Conservation (phyloP, 2,329 filamentous ascomycete species). For the Purpureocillium lavendulum region DNA sequence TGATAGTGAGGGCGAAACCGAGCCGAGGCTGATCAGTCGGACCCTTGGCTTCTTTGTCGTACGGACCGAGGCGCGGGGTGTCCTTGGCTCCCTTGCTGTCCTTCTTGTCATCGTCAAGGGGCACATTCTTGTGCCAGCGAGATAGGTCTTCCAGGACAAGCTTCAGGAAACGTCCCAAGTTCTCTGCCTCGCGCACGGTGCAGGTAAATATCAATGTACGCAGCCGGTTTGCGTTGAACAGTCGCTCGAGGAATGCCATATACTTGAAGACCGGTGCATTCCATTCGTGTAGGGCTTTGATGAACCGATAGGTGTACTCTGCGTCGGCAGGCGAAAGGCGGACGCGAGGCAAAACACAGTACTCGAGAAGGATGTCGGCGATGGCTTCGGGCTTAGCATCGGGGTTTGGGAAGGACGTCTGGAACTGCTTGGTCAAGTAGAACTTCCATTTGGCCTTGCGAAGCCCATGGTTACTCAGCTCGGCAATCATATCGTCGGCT, state of each 20-base stretch:
- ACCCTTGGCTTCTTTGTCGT: conserved; percentile 67
- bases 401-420: conserved; percentile 66
- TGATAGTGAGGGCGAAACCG: conserved; percentile 71
- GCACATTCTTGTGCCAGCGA: conserved; percentile 73
- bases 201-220: conserved; percentile 80
- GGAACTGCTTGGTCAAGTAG: conserved; percentile 67
- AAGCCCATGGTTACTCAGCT: conserved; percentile 62
- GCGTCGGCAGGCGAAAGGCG: conserved; percentile 79
- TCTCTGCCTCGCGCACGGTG: conserved; percentile 84
- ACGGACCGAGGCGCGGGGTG: conserved; percentile 58
- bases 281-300: conserved; percentile 79
- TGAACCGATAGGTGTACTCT: conserved; percentile 78
- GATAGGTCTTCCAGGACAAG: conserved; percentile 72
- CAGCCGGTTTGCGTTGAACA: conserved; percentile 78
- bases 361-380: conserved; percentile 73
- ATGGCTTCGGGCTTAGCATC: conserved; percentile 56
- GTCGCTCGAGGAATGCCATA: conserved; percentile 70
- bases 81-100: conserved; percentile 24
- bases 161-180: conserved; percentile 84
- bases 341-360: conserved; percentile 85
- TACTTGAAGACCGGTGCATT: conserved; percentile 82
- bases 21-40: conserved; percentile 48
- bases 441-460: conserved; percentile 59
- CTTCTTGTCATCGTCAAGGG: conserved; percentile 33
- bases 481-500: conserved; percentile 61